phyloP scores from a whole-genome alignment of 108 stramenopile genomes.

The Bacterosira constricta region DNA sequence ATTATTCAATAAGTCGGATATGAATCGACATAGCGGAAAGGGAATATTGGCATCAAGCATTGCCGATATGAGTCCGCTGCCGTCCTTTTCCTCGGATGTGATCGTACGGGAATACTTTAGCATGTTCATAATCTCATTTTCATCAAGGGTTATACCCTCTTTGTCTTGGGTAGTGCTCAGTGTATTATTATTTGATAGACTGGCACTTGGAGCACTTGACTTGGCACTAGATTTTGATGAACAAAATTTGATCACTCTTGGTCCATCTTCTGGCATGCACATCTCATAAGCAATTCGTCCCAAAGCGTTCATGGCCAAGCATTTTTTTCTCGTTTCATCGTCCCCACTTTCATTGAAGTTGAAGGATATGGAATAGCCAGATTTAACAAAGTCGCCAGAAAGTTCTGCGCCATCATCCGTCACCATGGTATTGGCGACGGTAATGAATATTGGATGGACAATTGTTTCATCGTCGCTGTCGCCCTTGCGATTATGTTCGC shows the following conservation, averaged over 20 bases:
- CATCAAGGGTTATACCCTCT: not conserved
- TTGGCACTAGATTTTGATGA: not conserved
- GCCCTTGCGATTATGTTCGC: not conserved
- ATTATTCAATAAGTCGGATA: constrained; percentile 10
- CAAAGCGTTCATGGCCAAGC: constrained; percentile 2
- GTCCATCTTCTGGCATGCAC: constrained; percentile 1
- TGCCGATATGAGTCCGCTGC: constrained; percentile 1
- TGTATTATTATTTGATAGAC: not conserved
- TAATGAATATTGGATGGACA: not conserved
- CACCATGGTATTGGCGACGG: not conserved
- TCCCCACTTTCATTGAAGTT: not conserved
- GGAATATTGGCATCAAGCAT: constrained; percentile 21
- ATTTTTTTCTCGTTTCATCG: constrained; percentile 6
- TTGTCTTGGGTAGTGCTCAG: not conserved
- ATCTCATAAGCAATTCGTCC: not conserved
- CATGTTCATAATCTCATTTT: not conserved
- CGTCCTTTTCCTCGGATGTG: not conserved
- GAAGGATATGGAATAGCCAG: not conserved
- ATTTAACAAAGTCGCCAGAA: not conserved
- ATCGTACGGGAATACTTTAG: constrained; percentile 4
- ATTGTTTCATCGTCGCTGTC: not conserved
- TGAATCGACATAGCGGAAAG: constrained; percentile 21
- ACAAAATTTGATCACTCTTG: not conserved
- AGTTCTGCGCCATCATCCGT: not conserved
- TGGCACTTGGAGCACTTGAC: no score